Conservation (phyloP, 1,284 basidiomycete genomes). For the Cutaneotrichosporon sp. region DNA sequence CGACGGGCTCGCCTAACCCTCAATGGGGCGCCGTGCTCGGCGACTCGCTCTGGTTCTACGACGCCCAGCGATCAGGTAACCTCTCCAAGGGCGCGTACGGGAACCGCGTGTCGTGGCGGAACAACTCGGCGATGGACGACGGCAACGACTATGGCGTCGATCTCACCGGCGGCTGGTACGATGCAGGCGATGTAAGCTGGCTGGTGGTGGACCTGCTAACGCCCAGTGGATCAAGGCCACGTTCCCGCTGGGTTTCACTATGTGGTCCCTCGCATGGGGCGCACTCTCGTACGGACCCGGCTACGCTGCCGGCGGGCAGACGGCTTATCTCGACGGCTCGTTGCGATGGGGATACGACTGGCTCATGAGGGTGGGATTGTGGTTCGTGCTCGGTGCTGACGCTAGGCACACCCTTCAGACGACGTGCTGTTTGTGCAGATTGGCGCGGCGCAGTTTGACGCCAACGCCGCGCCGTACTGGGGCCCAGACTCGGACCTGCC, state of each 20-base stretch:
- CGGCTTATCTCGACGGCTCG: constrained; percentile 78
- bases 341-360: constrained; percentile 85
- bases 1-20: constrained; percentile 56
- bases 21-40: constrained; percentile 79
- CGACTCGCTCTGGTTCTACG: constrained; percentile 79
- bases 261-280: constrained; percentile 82
- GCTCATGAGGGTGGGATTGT: constrained; percentile 67
- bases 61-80: constrained; percentile 76
- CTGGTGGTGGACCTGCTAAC: neutral
- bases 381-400: neutral
- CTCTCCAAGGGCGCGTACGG: constrained; percentile 54
- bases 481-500: constrained; percentile 79
- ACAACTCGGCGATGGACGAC: constrained; percentile 69
- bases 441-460: constrained; percentile 53
- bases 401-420: constrained; percentile 70
- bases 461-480: constrained; percentile 63
- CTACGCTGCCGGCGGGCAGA: constrained; percentile 76
- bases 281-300: constrained; percentile 75
- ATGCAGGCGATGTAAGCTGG: constrained; percentile 58
- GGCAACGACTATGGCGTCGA: constrained; percentile 69
- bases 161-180: constrained; percentile 80
- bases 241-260: constrained; percentile 68
- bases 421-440: constrained; percentile 74
- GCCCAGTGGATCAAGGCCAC: constrained; percentile 71
- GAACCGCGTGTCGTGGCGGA: constrained; percentile 80